A percentile compares a stretch with the other conserved stretches of the same genome.
Conservation (phyloP, 306 rosid species). For the Vigna radiata region DNA sequence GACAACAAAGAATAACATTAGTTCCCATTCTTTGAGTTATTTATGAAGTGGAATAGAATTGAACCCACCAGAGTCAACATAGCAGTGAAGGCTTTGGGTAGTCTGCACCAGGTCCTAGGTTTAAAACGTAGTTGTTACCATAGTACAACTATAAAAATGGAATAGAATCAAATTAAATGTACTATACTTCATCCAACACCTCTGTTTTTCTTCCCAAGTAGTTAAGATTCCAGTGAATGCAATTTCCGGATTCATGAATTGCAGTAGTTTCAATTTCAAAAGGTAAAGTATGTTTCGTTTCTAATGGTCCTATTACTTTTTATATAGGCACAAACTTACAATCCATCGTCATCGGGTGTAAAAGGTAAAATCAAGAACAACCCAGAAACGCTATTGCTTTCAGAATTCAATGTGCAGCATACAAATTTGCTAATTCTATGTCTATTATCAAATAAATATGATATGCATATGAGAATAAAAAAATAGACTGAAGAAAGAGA, state of each 20-base stretch:
- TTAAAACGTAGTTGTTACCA: background rate
- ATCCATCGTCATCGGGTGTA: background rate
- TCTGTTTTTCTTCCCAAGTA: background rate
- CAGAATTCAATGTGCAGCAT: background rate
- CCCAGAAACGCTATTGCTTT: conserved; percentile 1
- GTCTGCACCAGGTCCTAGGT: background rate
- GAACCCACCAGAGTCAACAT: background rate
- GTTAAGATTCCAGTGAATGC: background rate
- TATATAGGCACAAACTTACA: too few relatives aligned
- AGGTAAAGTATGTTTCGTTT: background rate
- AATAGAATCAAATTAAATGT: background rate
- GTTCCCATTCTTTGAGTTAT: background rate
- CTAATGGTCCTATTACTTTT: background rate
- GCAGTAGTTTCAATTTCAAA: background rate
- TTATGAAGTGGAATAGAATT: background rate
- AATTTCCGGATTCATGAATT: background rate
- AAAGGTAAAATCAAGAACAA: conserved; percentile 6
- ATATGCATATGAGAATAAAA: background rate
- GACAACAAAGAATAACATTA: background rate
- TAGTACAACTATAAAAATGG: background rate
- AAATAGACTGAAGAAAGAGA: background rate
- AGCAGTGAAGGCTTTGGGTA: background rate
- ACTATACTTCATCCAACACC: background rate
- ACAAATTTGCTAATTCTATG: background rate
- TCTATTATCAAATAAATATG: background rate